These are phyloP conservation scores for Camellia japonica DNA, from an alignment of 148 eudicot genomes.

Conservation along the genomic window DNA sequence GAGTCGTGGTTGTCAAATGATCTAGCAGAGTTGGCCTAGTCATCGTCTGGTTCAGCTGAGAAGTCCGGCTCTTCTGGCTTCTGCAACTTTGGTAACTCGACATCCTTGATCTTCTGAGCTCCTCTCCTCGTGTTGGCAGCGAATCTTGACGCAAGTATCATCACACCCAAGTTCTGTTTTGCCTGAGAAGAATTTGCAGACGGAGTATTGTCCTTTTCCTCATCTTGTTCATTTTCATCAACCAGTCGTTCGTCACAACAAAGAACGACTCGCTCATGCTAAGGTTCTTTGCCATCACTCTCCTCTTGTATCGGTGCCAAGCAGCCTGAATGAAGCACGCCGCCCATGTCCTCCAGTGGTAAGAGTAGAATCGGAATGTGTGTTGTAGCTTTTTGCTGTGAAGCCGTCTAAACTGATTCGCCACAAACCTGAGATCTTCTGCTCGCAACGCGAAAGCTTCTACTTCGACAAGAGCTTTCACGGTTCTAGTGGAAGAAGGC, in stretches of 20 bases:
- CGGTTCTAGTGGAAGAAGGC: constrained; percentile 72
- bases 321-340: constrained; percentile 88
- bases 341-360: constrained; percentile 91
- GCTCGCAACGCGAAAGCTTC: constrained; percentile 69
- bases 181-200: constrained; percentile 42
- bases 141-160: constrained; percentile 68
- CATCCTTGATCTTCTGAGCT: constrained; percentile 51
- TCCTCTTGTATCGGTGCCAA: constrained; percentile 68
- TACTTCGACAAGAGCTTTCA: constrained; percentile 56
- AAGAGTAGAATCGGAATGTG: constrained; percentile 75
- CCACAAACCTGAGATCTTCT: constrained; percentile 69
- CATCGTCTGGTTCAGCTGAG: constrained; percentile 58
- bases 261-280: constrained; percentile 51
- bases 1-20: too few species aligned
- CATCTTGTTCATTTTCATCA: constrained; percentile 28
- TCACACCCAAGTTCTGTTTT: constrained; percentile 52
- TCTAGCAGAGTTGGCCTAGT: too few species aligned
- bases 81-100: constrained; percentile 51
- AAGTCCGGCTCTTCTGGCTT: constrained; percentile 95
- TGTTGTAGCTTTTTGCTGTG: constrained; percentile 91
- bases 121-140: constrained; percentile 79
- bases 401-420: constrained; percentile 79
- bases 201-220: constrained; percentile 15
- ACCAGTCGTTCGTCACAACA: constrained; percentile 5
- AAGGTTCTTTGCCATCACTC: constrained; percentile 51